Evolutionary conservation across 2,329 filamentous ascomycete species (phyloP).

Genomic region (Leptographium lundbergii): DNA sequence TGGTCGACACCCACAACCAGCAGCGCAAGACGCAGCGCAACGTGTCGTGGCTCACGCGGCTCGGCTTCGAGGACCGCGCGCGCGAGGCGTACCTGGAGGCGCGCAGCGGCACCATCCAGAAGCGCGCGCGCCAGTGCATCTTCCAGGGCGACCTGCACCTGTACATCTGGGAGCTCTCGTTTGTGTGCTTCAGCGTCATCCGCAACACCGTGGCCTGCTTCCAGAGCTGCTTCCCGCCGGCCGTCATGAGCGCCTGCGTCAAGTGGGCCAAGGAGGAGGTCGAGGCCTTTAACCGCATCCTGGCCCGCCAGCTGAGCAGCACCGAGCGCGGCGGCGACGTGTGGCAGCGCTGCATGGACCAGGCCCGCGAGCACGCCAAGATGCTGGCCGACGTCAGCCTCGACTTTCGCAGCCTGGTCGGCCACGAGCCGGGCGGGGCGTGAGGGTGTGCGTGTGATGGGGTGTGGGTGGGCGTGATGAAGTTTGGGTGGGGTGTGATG

Average conservation of each 20-base stretch:
- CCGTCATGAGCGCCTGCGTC: slow-evolving; percentile 87
- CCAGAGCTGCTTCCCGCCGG: slow-evolving; percentile 71
- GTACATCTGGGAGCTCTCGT: slow-evolving; percentile 91
- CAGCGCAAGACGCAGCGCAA: slow-evolving; percentile 67
- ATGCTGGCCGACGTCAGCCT: slow-evolving; percentile 77
- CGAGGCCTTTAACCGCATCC: slow-evolving; percentile 74
- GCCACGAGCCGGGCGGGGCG: slow-evolving; percentile 32
- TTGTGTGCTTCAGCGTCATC: slow-evolving; percentile 90
- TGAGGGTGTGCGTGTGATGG: too few relatives aligned
- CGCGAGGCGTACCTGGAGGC: slow-evolving; percentile 77
- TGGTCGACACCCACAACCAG: slow-evolving; percentile 67
- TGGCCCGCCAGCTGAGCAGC: slow-evolving; percentile 76
- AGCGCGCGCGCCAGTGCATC: slow-evolving; percentile 76
- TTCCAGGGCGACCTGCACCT: slow-evolving; percentile 88
- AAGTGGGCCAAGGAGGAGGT: slow-evolving; percentile 97
- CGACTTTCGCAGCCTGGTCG: slow-evolving; percentile 77
- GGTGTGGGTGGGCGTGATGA: too few relatives aligned
- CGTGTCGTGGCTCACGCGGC: slow-evolving; percentile 68
- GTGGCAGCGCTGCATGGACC: slow-evolving; percentile 73
- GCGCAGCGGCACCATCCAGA: slow-evolving; percentile 64
- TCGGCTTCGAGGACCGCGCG: slow-evolving; percentile 84
- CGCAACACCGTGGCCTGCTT: slow-evolving; percentile 87
- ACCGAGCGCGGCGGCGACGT: slow-evolving; percentile 63
- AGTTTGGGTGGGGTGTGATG: too few relatives aligned
- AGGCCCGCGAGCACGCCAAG: slow-evolving; percentile 66